phyloP scores from a whole-genome alignment of 306 rosid genomes.

The Styphnolobium japonicum region DNA sequence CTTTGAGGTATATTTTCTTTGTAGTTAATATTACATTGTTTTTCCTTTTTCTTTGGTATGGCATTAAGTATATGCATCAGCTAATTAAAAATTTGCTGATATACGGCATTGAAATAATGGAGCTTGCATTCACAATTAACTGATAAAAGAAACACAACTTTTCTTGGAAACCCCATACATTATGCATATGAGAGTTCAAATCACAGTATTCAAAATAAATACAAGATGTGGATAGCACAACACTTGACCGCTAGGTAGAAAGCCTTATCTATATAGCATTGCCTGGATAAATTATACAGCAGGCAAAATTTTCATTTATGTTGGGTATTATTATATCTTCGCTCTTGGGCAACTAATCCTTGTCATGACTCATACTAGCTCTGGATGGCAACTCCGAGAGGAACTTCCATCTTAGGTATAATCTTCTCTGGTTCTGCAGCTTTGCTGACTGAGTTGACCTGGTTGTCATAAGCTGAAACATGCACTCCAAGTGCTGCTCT shows the following conservation, averaged over 20 bases:
- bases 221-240: constrained; percentile 18
- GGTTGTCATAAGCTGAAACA: constrained; percentile 50
- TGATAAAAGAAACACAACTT: neutral
- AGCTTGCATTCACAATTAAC: constrained; percentile 18
- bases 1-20: too few relatives aligned
- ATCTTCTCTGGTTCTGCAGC: constrained; percentile 49
- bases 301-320: constrained; percentile 29
- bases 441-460: constrained; percentile 3
- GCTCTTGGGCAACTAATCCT: neutral
- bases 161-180: constrained; percentile 9
- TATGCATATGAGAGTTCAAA: constrained; percentile 19
- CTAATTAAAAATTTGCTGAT: neutral
- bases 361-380: constrained; percentile 33
- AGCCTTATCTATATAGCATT: constrained; percentile 7
- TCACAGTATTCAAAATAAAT: neutral
- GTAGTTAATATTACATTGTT: neutral
- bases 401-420: constrained; percentile 45
- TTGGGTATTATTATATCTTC: constrained; percentile 8
- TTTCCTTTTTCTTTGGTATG: neutral
- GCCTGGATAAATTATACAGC: constrained; percentile 25
- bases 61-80: neutral
- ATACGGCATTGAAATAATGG: neutral
- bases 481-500: constrained; percentile 86
- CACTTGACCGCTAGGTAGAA: neutral
- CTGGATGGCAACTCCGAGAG: constrained; percentile 48